Evolutionary conservation across 805 yeast species (phyloP), one percentile per base, ranked within the genome.

Genomic region (Teunomyces cretensis): DNA sequence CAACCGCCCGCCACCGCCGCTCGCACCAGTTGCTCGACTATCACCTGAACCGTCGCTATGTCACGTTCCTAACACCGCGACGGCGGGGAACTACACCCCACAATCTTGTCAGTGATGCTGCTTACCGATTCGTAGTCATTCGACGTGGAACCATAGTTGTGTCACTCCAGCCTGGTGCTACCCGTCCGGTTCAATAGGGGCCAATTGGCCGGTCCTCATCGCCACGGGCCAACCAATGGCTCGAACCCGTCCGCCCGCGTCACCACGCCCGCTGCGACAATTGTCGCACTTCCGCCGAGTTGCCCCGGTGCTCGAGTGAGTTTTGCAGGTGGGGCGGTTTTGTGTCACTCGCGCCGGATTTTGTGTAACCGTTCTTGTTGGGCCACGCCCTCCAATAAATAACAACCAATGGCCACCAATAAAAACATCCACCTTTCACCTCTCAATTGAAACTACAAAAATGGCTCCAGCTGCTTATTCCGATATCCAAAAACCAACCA

Each of bases 401-500:
- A 41, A 26, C 37, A 22, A 22, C 22, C 38, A 26, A 14, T 30
- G 22, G 33, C 41, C 37, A 38, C 42, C 24, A 16, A 32, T 26
- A 9, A 17, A 16, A 37, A 37, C 24, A 38, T 40, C 40, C 32
- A 44, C 37, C 17, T 17, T 41, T 12, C 44, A 36, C 28, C 42
- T 31, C 33, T 28, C 33, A 31, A 39, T 26, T 32, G 22, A 17
- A 22, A 19, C 42, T 22, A 27, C 19, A 6, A 35, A 35, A 35
- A 68, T 68, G 73, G 71, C 73, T 43, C 94, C 94, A 58, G 89
- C 94, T 62, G 88, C 92, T 65, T 92, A 84, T 81, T 81, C 96
- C 56, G 97, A 91, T 74, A 86, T 94, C 64, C 84, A 95, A 67
- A 91, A 90, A 78, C 81, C 88, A 67, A 79, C 96, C 74, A 91